These are phyloP conservation scores for Moesziomyces sp. DNA, from an alignment of 1,284 basidiomycete species.

Conservation along the genomic window DNA sequence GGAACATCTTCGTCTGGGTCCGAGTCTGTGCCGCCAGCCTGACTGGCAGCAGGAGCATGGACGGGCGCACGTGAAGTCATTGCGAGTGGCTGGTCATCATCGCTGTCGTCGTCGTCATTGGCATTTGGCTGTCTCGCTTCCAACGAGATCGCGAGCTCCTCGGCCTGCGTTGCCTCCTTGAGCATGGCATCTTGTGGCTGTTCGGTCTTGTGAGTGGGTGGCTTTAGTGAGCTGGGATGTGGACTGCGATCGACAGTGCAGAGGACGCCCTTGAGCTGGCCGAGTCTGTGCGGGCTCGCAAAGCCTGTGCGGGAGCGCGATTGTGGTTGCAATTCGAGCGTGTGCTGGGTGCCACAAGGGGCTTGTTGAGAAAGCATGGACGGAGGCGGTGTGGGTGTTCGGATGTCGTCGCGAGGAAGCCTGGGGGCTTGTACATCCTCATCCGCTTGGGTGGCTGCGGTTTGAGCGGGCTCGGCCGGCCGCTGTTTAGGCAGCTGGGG, in stretches of 20 bases:
- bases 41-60: not conserved
- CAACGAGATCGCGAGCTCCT: constrained; percentile 14
- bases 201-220: not conserved
- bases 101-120: constrained; percentile 5
- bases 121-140: constrained; percentile 8
- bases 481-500: no score
- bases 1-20: constrained; percentile 38
- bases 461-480: no score
- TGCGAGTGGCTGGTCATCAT: constrained; percentile 16
- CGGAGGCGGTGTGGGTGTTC: constrained; percentile 11
- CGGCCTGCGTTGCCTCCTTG: constrained; percentile 23
- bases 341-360: no score
- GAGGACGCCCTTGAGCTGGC: constrained; percentile 6
- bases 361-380: not conserved
- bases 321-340: not conserved
- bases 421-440: not conserved
- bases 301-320: not conserved
- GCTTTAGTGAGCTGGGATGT: not conserved
- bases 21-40: constrained; percentile 13
- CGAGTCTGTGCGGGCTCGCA: constrained; percentile 5
- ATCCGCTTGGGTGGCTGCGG: no score
- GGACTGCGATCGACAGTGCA: not conserved
- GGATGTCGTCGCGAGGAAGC: not conserved
- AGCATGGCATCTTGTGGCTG: not conserved
- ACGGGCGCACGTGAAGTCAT: not conserved